Evolutionary conservation across 1,284 basidiomycete genomes (phyloP).

Genomic region (Phlebopus sp.): DNA sequence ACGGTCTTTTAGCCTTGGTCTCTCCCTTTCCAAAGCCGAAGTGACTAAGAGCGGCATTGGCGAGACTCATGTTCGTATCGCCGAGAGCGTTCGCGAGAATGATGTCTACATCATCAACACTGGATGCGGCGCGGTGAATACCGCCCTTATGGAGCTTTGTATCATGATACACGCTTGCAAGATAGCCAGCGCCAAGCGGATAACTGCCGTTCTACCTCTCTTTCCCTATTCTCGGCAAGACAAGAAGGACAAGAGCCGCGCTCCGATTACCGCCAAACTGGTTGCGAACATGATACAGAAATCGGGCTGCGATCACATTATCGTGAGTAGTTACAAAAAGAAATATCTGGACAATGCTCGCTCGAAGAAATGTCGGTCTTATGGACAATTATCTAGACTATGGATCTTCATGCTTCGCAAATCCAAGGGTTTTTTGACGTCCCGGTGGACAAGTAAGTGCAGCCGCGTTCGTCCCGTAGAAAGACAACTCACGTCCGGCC

Average conservation of each 20-base stretch:
- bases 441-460: constrained; percentile 97
- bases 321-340: constrained; percentile 71
- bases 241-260: constrained; percentile 99
- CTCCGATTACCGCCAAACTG: constrained; percentile 97
- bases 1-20: constrained; percentile 62
- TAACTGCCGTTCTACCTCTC: constrained; percentile 94
- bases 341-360: neutral
- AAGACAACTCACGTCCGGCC: constrained; percentile 19
- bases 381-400: constrained; percentile 62
- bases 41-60: constrained; percentile 89
- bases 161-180: constrained; percentile 99
- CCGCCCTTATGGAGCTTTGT: constrained; percentile 92
- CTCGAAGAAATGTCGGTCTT: neutral
- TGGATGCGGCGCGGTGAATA: constrained; percentile 83
- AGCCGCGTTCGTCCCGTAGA: constrained; percentile 6
- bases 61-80: constrained; percentile 89
- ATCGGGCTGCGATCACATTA: constrained; percentile 97
- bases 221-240: constrained; percentile 97
- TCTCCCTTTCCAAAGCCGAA: constrained; percentile 81
- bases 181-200: constrained; percentile 92
- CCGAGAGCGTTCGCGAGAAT: constrained; percentile 95
- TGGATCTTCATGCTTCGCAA: constrained; percentile 97
- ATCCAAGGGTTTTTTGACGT: constrained; percentile 99
- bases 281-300: constrained; percentile 99
- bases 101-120: constrained; percentile 99